These are phyloP conservation scores for Pythium sukuiense DNA, from an alignment of 352 stramenopile species.

Conservation along the genomic window DNA sequence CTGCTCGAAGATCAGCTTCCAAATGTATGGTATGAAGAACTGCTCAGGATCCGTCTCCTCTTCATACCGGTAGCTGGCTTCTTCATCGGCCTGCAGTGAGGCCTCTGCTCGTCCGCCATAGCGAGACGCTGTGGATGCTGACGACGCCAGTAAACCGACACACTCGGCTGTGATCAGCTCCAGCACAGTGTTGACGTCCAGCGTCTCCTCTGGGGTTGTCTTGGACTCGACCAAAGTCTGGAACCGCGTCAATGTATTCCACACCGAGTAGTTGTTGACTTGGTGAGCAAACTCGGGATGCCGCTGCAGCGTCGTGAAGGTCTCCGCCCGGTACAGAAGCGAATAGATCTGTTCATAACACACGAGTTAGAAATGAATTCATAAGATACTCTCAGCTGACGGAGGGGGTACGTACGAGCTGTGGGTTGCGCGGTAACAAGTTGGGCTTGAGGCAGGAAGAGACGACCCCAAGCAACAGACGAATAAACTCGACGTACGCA, in stretches of 20 bases:
- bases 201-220: slow-evolving; percentile 48
- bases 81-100: slow-evolving; percentile 27
- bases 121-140: slow-evolving; percentile 28
- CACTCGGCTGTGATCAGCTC: slow-evolving; percentile 71
- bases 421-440: slow-evolving; percentile 68
- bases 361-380: background rate
- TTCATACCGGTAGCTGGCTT: slow-evolving; percentile 81
- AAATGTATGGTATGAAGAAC: slow-evolving; percentile 83
- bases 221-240: slow-evolving; percentile 62
- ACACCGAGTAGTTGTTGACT: slow-evolving; percentile 62
- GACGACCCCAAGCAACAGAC: slow-evolving; percentile 61
- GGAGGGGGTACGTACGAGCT: slow-evolving; percentile 48
- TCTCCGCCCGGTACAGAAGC: slow-evolving; percentile 64
- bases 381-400: background rate
- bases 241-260: slow-evolving; percentile 66
- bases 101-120: background rate
- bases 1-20: slow-evolving; percentile 70
- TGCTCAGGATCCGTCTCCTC: slow-evolving; percentile 68
- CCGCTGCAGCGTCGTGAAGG: slow-evolving; percentile 51
- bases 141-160: slow-evolving; percentile 58
- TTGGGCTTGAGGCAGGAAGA: slow-evolving; percentile 65
- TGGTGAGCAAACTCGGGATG: slow-evolving; percentile 62
- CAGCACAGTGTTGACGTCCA: slow-evolving; percentile 68
- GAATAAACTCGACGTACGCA: slow-evolving; percentile 80
- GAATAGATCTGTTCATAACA: slow-evolving; percentile 67